Base-by-base conservation (phyloP, 176 grass and related monocot genomes). In the Avena eriantha region DNA sequence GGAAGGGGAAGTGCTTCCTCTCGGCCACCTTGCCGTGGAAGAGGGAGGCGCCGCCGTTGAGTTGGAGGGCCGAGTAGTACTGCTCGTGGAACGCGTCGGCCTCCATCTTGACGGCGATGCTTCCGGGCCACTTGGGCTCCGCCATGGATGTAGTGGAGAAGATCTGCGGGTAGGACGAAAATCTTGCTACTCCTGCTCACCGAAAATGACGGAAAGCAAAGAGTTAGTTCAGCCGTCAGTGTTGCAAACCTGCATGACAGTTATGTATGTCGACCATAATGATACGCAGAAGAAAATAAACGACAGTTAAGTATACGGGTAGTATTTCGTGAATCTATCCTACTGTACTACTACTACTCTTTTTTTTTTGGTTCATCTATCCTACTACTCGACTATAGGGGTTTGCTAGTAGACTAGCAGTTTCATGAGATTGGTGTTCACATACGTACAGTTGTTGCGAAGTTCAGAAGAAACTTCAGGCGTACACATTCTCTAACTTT, bases 1-100 rank as follows among this genome's bases (percentile, higher is more conserved):
- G 59, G 87, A 91, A 91, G 0, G 91, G 87, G 78, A 93, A 87
- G 46, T 85, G 86, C 81, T 88, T 95, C 83, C 73, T 80, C 76
- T 87, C 86, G 6, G 31, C 8, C 76, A 3, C 24, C 64, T 91
- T 93, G 81, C 24, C 73, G 4, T 89, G 66, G 69, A 76, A 73
- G 81, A 83, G 59, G 46, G 88, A 82, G 23, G 67, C 12, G 1
- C 50, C 33, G 2, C 78, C 87, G 10, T 41, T 74, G 71, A 83
- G 80, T 41, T 89, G 90, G 26, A 86, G 59, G 43, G 80, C n/a
- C 2, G 91, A 79, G 89, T 91, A 80, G 86, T 89, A 83, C 10
- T 65, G 76, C 15, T 83, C 80, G 22, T 93, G 85, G 31, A 85
- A 86, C 24, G 31, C 23, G 22, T 80, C 78, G 7, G 79, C 55